phyloP scores from a whole-genome alignment of 1,284 basidiomycete species.

The Athelia sp. region DNA sequence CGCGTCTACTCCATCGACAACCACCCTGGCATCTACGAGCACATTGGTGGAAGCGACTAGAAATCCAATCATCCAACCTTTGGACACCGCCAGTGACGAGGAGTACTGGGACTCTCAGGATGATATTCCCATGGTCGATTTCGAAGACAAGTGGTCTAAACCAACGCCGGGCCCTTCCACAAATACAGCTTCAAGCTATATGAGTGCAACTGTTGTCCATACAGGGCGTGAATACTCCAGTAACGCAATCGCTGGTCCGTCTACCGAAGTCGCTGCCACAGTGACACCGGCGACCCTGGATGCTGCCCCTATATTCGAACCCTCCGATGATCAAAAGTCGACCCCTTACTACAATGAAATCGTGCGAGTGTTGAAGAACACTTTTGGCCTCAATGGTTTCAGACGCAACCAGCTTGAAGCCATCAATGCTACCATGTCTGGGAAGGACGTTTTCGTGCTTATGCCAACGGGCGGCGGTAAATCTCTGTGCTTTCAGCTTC shows the following conservation, averaged over 20 bases:
- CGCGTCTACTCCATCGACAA: not conserved
- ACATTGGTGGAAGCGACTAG: slow-evolving; percentile 12
- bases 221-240: slow-evolving; percentile 13
- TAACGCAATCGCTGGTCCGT: slow-evolving; percentile 1
- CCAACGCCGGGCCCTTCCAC: not conserved
- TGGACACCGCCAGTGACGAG: slow-evolving; percentile 23
- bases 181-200: not conserved
- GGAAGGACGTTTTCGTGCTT: slow-evolving; percentile 88
- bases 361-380: slow-evolving; percentile 50
- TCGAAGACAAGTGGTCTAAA: slow-evolving; percentile 4
- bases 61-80: slow-evolving; percentile 13
- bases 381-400: slow-evolving; percentile 72
- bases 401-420: slow-evolving; percentile 86
- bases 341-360: slow-evolving; percentile 55
- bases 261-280: not conserved
- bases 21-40: not conserved
- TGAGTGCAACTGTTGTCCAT: slow-evolving; percentile 1
- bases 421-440: slow-evolving; percentile 76
- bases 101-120: slow-evolving; percentile 23
- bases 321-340: slow-evolving; percentile 19
- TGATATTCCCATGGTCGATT: slow-evolving; percentile 6
- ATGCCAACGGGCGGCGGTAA: slow-evolving; percentile 99
- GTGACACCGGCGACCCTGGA: slow-evolving; percentile 3
- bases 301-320: slow-evolving; percentile 2
- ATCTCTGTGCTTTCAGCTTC: slow-evolving; percentile 82